Evolutionary conservation across 1,139 yeast species (phyloP).

Genomic region (Meyerozyma guilliermondii): DNA sequence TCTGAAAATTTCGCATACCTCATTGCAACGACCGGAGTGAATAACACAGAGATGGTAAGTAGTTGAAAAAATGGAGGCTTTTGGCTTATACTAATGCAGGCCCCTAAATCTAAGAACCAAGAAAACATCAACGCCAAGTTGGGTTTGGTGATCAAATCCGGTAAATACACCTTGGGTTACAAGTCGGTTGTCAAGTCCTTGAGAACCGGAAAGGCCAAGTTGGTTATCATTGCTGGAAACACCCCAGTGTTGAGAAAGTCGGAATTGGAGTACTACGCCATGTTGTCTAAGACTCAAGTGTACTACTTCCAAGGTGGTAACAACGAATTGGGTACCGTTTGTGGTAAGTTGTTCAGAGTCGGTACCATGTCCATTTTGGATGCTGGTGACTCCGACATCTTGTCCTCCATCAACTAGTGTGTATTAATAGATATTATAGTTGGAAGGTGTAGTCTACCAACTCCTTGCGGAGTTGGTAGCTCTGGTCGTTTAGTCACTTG

Average conservation of each 20-base stretch:
- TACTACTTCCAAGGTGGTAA: constrained; percentile 99
- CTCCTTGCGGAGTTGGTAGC: too few species aligned
- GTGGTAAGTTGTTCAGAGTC: constrained; percentile 99
- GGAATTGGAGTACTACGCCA: constrained; percentile 99
- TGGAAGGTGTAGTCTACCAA: not conserved
- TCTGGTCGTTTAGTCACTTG: not conserved
- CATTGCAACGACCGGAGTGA: constrained; percentile 80
- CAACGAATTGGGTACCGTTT: constrained; percentile 99
- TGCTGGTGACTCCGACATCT: constrained; percentile 99
- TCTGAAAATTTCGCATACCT: constrained; percentile 5
- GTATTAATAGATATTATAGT: constrained; percentile 4
- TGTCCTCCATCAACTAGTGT: constrained; percentile 41
- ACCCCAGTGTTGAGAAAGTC: constrained; percentile 99
- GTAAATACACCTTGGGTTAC: constrained; percentile 99
- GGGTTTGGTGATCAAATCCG: constrained; percentile 97
- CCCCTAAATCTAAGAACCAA: constrained; percentile 89
- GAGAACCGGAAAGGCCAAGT: constrained; percentile 99
- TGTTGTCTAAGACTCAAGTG: constrained; percentile 98
- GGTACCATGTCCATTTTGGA: constrained; percentile 95
- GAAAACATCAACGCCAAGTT: constrained; percentile 98
- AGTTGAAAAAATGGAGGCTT: constrained; percentile 16
- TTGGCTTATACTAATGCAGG: constrained; percentile 50
- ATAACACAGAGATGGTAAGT: constrained; percentile 97
- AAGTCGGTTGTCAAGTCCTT: constrained; percentile 97
- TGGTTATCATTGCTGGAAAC: constrained; percentile 97